Base-by-base conservation (phyloP, 2,329 filamentous ascomycete genomes). In the Microsporum canis region DNA sequence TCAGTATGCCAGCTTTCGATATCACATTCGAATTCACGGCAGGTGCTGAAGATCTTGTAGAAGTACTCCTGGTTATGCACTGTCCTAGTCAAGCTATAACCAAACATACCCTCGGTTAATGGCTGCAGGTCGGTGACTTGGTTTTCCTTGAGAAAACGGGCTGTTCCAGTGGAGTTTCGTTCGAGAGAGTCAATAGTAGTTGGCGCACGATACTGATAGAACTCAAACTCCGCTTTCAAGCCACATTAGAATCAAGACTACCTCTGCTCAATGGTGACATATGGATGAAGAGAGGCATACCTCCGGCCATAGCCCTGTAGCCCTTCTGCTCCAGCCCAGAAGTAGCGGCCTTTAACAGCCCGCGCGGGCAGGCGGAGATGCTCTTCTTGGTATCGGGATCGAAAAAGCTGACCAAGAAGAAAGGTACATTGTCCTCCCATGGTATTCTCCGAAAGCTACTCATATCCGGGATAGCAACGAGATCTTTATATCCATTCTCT, bases 1-100 rank as follows among this genome's bases (percentile, higher is more conserved):
- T 96, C 91, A 6, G 91, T 96, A 77, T 96, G 91, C 91, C 91
- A 96, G 53, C 91, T 90, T 73, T 96, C 91, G 57, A 96, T 88
- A 65, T 87, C 82, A 70, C 89, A 94, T 45, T 81, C 78, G 76
- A 96, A 95, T 63, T 84, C 79, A 65, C 82, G 80, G 76, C 90
- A 95, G 0, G 87, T 83, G 65, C 95, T 84, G 74, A 89, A 96
- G 57, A 96, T 83, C 53, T 87, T 84, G 72, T 96, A 96, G 76
- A 88, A 96, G 77, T 92, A 96, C 47, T 94, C 89, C 74, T 95
- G 86, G 74, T 96, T 96, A 70, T 95, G 89, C 1, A 91, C 84
- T 0, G 91, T 88, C 27, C 91, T 81, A 7, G 89, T 95, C 66
- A 96, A 78, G 65, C 89, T 94, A 78, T 96, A 96, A 62, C 91